Base-by-base conservation (phyloP, 2,329 filamentous ascomycete species). In the Fusarium setosum region DNA sequence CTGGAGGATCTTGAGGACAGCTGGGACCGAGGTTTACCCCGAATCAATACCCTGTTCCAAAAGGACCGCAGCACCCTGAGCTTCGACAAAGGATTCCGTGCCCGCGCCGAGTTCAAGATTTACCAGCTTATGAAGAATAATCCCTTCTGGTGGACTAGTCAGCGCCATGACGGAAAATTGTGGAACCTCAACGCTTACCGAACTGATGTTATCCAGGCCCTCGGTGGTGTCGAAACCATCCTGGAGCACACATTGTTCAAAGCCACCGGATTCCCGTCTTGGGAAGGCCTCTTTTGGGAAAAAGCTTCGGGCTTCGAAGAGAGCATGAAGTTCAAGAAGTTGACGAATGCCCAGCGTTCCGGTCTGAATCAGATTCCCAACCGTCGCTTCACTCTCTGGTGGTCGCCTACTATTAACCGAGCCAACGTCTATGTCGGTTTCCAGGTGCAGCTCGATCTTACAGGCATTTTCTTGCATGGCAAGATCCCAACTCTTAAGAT, bases 81-180 rank as follows among this genome's bases (percentile, higher is more conserved):
- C 74, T 99, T 99, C 74, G 96, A 99, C 82, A 99, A 99, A 81
- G 96, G 96, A 54, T 99, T 98, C 90, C 91, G 96, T 70, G 90
- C 94, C 13, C 88, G 96, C 53, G 93, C 95, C 11, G 96, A 99
- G 77, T 99, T 99, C 84, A 99, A 99, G 84, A 90, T 96, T 26
- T 99, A 98, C 76, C 95, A 98, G 77, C 84, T 98, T 61, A 98
- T 99, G 95, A 97, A 97, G 88, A 96, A 92, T 80, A 97, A 98
- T 76, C 96, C 96, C 0, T 98, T 98, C 84, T 97, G 94, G 94
- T 99, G 96, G 96, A 99, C 96, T 5, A 97, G 92, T 73, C 95
- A 98, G 78, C 86, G 96, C 35, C 96, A 99, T 73, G 96, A 99
- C 73, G 96, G 96, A 75, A 98, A 98, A 75, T 80, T 99, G 5